Base-by-base conservation (phyloP, 306 rosid genomes). In the Herpetospermum pedunculosum region DNA sequence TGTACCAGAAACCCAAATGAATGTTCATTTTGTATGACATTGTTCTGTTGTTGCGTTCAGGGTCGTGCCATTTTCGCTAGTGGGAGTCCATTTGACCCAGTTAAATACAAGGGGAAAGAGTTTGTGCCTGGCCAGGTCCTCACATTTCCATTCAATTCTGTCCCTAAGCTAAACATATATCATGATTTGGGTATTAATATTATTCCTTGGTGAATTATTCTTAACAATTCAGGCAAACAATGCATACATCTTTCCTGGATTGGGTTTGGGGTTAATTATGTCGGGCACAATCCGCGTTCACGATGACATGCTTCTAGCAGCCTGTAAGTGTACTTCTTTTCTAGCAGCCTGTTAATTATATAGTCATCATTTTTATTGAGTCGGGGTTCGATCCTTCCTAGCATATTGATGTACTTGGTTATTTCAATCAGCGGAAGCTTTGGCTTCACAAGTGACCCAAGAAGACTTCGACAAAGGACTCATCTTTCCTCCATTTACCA, bases 321-420 rank as follows among this genome's bases (percentile, higher is more conserved):
- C 97, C 70, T 83, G 98, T 94, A 89, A 91, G 98, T 84, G 98
- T 84, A 69, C 70, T n/a, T n/a, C n/a, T n/a, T n/a, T 93, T 85
- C 88, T 94, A 62, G 95, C 98, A 73, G 98, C 97, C 70, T 83
- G 98, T 94, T n/a, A 89, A 91, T 97, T n/a, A n/a, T 84, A 69
- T 65, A n/a, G 23, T 69, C 23, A 41, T 67, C 32, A 2, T 64
- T 21, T 65, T 65, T 40, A 0, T 68, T 7, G 54, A 6, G 73
- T 26, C 18, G 26, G 41, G 13, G 32, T 69, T 8, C 1, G 18
- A 43, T 15, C 35, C 4, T 15, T 69, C 29, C 35, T 14, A 6
- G 19, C 37, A 25, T 68, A 69, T 62, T 75, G 16, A 60, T 54
- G 70, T 43, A 29, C 59, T 55, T 75, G 63, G 67, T 13, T 37